Conservation (phyloP, 495 filamentous ascomycete species). For the Tuber borchii region DNA sequence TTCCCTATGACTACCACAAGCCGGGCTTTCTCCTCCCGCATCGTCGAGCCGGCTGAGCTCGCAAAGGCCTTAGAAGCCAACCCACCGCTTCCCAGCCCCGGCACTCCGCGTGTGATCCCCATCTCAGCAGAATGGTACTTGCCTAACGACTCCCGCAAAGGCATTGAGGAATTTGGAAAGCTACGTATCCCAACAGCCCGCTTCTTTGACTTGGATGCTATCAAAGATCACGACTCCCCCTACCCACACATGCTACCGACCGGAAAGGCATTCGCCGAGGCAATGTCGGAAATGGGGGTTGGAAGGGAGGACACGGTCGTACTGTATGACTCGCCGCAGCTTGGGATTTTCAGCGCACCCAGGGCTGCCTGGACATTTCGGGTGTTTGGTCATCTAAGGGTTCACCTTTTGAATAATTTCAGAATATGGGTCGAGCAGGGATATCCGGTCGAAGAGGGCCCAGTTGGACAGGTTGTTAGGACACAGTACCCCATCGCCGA, state of each 20-base stretch:
- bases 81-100: constrained; percentile 59
- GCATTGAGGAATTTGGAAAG: constrained; percentile 65
- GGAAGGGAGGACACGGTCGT: constrained; percentile 78
- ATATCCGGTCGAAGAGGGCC: constrained; percentile 67
- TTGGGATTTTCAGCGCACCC: constrained; percentile 90
- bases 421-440: constrained; percentile 78
- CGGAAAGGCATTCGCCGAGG: constrained; percentile 68
- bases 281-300: constrained; percentile 84
- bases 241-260: constrained; percentile 97
- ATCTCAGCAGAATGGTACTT: constrained; percentile 94
- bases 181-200: constrained; percentile 75
- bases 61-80: constrained; percentile 69
- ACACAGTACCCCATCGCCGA: constrained; percentile 55
- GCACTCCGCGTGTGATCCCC: constrained; percentile 73
- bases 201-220: constrained; percentile 93
- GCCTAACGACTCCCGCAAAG: constrained; percentile 80
- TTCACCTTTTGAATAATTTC: constrained; percentile 93
- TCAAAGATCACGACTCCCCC: constrained; percentile 77
- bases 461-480: constrained; percentile 41
- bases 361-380: constrained; percentile 87
- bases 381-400: constrained; percentile 82
- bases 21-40: constrained; percentile 58
- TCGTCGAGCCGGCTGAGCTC: constrained; percentile 79
- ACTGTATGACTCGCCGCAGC: constrained; percentile 81
- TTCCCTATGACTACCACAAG: background rate